Percentiles rank a stretch among this genome's conserved stretches.
These are phyloP conservation scores for Alternaria sp. DNA, from an alignment of 2,329 filamentous ascomycete species.

Conservation along the genomic window DNA sequence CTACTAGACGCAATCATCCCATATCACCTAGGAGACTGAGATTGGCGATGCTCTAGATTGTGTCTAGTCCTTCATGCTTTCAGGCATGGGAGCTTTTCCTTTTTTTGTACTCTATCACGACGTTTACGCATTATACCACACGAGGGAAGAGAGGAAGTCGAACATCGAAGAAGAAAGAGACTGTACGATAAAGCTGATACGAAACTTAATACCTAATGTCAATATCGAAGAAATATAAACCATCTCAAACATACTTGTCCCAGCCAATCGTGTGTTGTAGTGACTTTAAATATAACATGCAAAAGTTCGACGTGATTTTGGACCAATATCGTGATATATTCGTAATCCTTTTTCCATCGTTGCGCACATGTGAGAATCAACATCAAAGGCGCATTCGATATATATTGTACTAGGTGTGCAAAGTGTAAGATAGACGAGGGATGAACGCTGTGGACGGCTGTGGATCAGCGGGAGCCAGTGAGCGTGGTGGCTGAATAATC, in stretches of 20 bases:
- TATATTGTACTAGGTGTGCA: background rate
- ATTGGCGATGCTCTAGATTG: background rate
- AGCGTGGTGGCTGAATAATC: slow-evolving; percentile 16
- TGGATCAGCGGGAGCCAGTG: slow-evolving; percentile 8
- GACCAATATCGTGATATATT: background rate
- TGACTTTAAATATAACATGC: no score
- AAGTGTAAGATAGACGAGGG: background rate
- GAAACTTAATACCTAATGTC: slow-evolving; percentile 24
- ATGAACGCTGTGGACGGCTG: no score
- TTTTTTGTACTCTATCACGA: slow-evolving; percentile 16
- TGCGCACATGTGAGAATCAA: background rate
- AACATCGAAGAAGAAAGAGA: background rate
- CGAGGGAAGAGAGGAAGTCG: slow-evolving; percentile 10
- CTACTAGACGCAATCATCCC: slow-evolving; percentile 13
- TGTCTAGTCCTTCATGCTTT: background rate
- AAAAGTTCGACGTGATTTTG: no score
- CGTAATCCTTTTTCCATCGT: no score
- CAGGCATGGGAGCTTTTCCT: background rate
- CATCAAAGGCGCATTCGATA: background rate
- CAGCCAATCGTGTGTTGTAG: no score
- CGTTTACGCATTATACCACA: slow-evolving; percentile 37
- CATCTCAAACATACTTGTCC: background rate
- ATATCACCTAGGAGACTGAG: background rate
- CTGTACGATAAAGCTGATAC: slow-evolving; percentile 17
- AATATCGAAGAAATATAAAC: background rate